Percentiles rank a stretch among this genome's conserved stretches.
Conservation (phyloP, 192 early-diverging fungal genomes). For the Umbelopsis sp. region DNA sequence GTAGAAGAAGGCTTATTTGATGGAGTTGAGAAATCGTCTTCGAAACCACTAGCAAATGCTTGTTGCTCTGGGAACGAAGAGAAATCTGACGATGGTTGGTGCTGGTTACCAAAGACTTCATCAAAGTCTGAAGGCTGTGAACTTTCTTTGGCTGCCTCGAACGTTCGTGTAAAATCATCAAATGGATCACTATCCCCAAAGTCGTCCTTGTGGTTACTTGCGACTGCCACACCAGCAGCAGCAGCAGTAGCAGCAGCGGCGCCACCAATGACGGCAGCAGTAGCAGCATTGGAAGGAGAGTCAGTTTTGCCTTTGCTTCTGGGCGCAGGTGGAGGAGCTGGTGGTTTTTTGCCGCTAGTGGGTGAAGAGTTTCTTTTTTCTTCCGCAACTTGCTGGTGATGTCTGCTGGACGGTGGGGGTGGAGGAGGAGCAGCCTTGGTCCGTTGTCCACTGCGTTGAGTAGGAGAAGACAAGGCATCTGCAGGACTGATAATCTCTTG, state of each 20-base stretch:
- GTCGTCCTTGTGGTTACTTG: not conserved
- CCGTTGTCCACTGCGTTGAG: not conserved
- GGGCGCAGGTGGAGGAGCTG: not conserved
- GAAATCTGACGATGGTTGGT: not conserved
- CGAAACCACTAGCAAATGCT: not conserved
- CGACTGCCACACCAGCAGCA: not conserved
- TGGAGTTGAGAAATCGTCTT: conserved; percentile 1
- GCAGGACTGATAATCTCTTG: not conserved
- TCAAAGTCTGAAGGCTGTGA: not conserved
- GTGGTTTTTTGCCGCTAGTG: not conserved
- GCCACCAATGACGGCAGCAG: not conserved
- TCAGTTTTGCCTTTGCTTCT: conserved; percentile 5
- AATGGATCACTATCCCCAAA: conserved; percentile 11
- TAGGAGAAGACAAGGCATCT: not conserved
- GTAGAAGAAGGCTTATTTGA: not conserved
- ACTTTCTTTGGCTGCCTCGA: conserved; percentile 10
- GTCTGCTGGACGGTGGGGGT: conserved; percentile 12
- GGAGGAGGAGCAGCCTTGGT: conserved; percentile 3
- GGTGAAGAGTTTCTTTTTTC: not conserved
- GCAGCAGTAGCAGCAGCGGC: not conserved
- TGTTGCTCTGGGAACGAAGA: conserved; percentile 10
- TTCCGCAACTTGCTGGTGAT: not conserved
- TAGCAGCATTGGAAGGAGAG: not conserved
- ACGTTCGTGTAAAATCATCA: conserved; percentile 13
- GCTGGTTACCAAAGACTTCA: conserved; percentile 13